phyloP scores from a whole-genome alignment of 2,329 filamentous ascomycete genomes.

The Ambrosiella beaveri region DNA sequence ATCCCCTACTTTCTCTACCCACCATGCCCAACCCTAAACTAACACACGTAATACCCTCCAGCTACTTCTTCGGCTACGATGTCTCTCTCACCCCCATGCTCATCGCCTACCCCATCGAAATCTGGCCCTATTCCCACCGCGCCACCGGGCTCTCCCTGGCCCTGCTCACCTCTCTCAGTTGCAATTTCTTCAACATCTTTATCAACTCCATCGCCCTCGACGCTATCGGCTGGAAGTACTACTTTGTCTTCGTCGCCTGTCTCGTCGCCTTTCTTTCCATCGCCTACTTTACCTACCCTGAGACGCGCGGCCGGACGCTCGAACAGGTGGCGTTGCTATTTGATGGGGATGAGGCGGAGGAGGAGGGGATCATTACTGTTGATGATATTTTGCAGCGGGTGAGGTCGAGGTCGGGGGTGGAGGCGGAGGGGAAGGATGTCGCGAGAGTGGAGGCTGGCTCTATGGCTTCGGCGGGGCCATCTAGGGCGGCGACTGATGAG shows the following conservation, averaged over 20 bases:
- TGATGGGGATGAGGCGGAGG: constrained; percentile 5
- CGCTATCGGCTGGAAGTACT: constrained; percentile 25
- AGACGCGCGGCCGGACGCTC: constrained; percentile 43
- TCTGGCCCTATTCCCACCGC: constrained; percentile 40
- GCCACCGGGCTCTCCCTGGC: constrained; percentile 41
- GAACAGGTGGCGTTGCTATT: constrained; percentile 15
- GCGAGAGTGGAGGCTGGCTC: not conserved
- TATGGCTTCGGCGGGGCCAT: not conserved
- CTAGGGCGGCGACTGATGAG: not conserved
- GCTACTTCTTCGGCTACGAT: constrained; percentile 12
- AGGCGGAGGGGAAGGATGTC: not conserved
- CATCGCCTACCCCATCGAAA: constrained; percentile 35
- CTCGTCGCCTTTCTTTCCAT: constrained; percentile 24
- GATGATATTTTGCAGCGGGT: not conserved
- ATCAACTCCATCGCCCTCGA: constrained; percentile 28
- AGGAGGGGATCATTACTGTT: not conserved
- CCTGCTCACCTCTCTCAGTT: constrained; percentile 33
- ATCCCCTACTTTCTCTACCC: not conserved
- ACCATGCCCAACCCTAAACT: not conserved
- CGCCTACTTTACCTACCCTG: constrained; percentile 73
- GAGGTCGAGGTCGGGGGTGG: not conserved
- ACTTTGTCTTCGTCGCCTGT: constrained; percentile 28
- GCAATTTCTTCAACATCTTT: constrained; percentile 26
- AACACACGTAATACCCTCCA: not conserved
- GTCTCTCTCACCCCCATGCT: constrained; percentile 23